Conservation (phyloP, 805 yeast genomes). For the Hanseniaspora valbyensis region DNA sequence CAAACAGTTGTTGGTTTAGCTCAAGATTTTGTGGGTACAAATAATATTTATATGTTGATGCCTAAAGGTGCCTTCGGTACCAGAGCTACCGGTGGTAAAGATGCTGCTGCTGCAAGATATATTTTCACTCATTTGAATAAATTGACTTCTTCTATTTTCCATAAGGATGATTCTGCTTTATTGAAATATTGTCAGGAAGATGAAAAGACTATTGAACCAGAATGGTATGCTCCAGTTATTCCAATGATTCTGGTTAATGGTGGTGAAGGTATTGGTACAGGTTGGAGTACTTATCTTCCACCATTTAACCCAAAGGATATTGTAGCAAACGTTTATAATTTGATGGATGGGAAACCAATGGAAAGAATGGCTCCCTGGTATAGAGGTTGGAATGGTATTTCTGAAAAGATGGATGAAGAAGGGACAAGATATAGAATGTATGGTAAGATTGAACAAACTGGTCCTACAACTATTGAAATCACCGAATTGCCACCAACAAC, state of each 20-base stretch:
- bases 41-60: slow-evolving; percentile 68
- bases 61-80: slow-evolving; percentile 97
- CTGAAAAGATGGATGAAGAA: slow-evolving; percentile 48
- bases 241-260: slow-evolving; percentile 96
- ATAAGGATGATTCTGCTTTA: slow-evolving; percentile 67
- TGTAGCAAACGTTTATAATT: slow-evolving; percentile 55
- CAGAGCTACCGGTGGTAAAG: slow-evolving; percentile 94
- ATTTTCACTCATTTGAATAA: slow-evolving; percentile 75
- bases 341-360: slow-evolving; percentile 64
- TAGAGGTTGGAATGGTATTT: slow-evolving; percentile 85
- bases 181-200: slow-evolving; percentile 79
- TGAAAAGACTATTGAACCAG: slow-evolving; percentile 88
- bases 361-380: slow-evolving; percentile 83
- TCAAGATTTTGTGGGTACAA: slow-evolving; percentile 87
- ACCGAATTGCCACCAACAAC: slow-evolving; percentile 85
- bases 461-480: slow-evolving; percentile 69
- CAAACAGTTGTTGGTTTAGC: slow-evolving; percentile 91
- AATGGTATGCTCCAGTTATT: slow-evolving; percentile 85
- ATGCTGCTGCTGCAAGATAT: slow-evolving; percentile 96
- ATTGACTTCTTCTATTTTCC: slow-evolving; percentile 65
- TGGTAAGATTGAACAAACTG: slow-evolving; percentile 74
- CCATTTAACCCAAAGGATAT: slow-evolving; percentile 79
- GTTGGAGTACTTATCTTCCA: slow-evolving; percentile 94
- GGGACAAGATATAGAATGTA: slow-evolving; percentile 62
- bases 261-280: slow-evolving; percentile 96